Evolutionary conservation across 352 stramenopile genomes (phyloP).

Genomic region (Peronosclerospora sorghi): DNA sequence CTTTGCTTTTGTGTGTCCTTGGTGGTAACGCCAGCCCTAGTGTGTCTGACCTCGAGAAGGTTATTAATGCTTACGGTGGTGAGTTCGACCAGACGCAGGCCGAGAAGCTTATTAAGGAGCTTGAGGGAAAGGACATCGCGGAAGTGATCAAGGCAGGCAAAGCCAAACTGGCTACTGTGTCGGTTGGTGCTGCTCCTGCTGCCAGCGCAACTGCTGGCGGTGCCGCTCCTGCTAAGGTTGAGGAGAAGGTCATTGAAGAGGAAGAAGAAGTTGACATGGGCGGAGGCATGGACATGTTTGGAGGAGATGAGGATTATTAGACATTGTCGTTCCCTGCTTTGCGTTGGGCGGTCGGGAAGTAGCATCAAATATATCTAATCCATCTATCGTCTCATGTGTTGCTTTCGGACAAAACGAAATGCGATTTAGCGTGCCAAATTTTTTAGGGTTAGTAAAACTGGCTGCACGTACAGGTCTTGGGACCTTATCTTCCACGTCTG

Average conservation of each 20-base stretch:
- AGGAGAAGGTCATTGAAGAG: constrained; percentile 61
- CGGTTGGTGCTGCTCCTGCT: constrained; percentile 44
- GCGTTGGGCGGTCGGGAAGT: constrained; percentile 13
- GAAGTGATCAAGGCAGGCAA: constrained; percentile 80
- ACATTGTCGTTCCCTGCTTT: constrained; percentile 3
- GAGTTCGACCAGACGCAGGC: constrained; percentile 72
- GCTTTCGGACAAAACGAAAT: constrained; percentile 38
- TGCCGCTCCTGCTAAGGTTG: constrained; percentile 37
- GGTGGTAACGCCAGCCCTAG: constrained; percentile 70
- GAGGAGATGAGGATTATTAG: constrained; percentile 77
- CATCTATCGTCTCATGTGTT: constrained; percentile 28
- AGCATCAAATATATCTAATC: constrained; percentile 45
- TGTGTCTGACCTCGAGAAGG: constrained; percentile 74
- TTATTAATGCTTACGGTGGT: constrained; percentile 72
- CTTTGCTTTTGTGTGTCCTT: constrained; percentile 83
- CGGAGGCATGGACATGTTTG: constrained; percentile 82
- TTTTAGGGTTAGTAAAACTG: background rate
- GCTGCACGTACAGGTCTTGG: background rate
- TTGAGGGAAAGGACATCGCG: constrained; percentile 83
- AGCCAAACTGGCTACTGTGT: constrained; percentile 74
- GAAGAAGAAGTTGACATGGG: constrained; percentile 74
- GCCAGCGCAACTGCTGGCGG: constrained; percentile 27
- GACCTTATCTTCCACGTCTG: background rate
- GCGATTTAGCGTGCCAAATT: constrained; percentile 4
- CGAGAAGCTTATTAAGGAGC: constrained; percentile 77